Evolutionary conservation across 805 yeast genomes (phyloP).

Genomic region (Yarrowia sp.): DNA sequence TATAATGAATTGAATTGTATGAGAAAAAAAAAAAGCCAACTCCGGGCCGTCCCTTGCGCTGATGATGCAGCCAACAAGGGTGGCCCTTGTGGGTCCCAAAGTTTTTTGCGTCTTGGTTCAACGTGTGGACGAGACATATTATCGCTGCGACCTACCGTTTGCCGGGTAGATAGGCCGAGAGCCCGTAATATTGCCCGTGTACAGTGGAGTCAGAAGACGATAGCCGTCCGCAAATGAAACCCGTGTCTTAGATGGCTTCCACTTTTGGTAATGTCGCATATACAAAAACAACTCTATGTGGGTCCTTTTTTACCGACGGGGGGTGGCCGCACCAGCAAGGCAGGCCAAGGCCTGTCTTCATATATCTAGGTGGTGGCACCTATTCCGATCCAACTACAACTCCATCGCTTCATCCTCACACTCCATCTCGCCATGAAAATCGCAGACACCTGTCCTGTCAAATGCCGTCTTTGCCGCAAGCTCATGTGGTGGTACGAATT

Average conservation of each 20-base stretch:
- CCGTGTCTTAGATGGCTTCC: conserved; percentile 11
- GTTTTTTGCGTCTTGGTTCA: background rate
- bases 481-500: conserved; percentile 36
- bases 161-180: too few species aligned
- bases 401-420: background rate
- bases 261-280: conserved; percentile 20
- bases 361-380: background rate
- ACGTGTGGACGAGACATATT: too few species aligned
- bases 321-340: conserved; percentile 9
- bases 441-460: conserved; percentile 24
- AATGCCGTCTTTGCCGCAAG: conserved; percentile 20
- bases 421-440: conserved; percentile 5
- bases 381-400: background rate
- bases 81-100: background rate
- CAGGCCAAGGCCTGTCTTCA: conserved; percentile 3
- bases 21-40: too few species aligned
- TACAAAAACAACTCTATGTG: conserved; percentile 18
- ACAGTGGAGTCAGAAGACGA: too few species aligned
- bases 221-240: background rate
- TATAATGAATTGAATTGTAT: too few species aligned
- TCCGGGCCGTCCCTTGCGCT: conserved; percentile 24
- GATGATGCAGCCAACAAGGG: conserved; percentile 2
- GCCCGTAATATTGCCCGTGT: too few species aligned
- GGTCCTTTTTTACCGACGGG: background rate
- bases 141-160: too few species aligned